Evolutionary conservation across 257 asterid species (phyloP).

Genomic region (Capsicum baccatum): DNA sequence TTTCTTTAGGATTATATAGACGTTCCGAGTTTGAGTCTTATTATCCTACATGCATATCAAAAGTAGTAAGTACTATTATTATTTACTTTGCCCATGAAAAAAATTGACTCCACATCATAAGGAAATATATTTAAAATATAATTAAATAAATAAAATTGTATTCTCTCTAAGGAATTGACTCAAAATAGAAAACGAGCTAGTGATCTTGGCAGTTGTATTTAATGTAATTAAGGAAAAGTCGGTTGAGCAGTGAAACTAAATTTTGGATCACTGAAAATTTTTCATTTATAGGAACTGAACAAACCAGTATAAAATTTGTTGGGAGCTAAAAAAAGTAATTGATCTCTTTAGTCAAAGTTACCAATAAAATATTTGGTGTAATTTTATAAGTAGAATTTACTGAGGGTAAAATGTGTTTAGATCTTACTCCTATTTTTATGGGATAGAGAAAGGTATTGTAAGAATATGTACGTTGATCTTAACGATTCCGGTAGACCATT

Average conservation of each 20-base stretch:
- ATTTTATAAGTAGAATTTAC: not conserved
- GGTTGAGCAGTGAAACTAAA: slow-evolving; percentile 24
- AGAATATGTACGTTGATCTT: too few relatives aligned
- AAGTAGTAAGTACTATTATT: not conserved
- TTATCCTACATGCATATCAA: not conserved
- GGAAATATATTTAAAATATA: not conserved
- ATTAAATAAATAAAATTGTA: not conserved
- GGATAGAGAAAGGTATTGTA: not conserved
- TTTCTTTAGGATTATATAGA: not conserved
- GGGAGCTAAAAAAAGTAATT: slow-evolving; percentile 20
- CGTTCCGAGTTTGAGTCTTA: not conserved
- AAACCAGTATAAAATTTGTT: slow-evolving; percentile 4
- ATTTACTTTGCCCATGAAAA: not conserved
- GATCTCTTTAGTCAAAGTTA: slow-evolving; percentile 30
- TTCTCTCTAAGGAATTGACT: not conserved
- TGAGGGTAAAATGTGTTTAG: fast-evolving
- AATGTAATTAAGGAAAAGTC: not conserved
- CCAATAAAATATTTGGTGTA: not conserved
- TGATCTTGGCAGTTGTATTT: not conserved
- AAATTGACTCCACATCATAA: not conserved
- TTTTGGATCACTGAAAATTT: not conserved
- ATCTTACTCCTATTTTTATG: not conserved
- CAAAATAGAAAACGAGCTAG: not conserved
- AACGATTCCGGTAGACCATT: not conserved
- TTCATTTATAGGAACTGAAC: not conserved